phyloP scores from a whole-genome alignment of 805 yeast genomes.

The Kluyveromyces wickerhamii region DNA sequence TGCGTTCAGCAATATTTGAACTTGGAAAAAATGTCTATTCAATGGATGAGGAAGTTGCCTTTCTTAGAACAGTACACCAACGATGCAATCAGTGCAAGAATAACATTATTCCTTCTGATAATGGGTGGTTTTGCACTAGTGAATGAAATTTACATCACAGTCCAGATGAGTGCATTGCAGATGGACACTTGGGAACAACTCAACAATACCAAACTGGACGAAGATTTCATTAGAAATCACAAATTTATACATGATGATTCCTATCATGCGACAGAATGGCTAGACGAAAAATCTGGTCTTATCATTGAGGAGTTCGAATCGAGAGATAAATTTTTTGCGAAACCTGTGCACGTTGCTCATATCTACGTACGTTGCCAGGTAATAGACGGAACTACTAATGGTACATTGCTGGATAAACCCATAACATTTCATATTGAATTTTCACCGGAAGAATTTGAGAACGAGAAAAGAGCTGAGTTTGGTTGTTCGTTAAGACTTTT shows the following conservation, averaged over 20 bases:
- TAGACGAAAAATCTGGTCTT: conserved; percentile 26
- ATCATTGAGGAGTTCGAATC: conserved; percentile 34
- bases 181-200: conserved; percentile 28
- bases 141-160: conserved; percentile 27
- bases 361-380: conserved; percentile 48
- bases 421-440: conserved; percentile 65
- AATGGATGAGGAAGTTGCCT: conserved; percentile 10
- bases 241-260: conserved; percentile 26
- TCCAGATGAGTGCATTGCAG: conserved; percentile 28
- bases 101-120: conserved; percentile 25
- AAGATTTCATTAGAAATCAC: conserved; percentile 21
- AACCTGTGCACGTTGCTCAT: conserved; percentile 76
- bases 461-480: conserved; percentile 49
- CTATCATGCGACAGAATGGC: conserved; percentile 26
- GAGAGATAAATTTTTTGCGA: conserved; percentile 57
- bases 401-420: conserved; percentile 27
- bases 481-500: conserved; percentile 65
- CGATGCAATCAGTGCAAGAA: conserved; percentile 27
- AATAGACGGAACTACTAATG: conserved; percentile 11
- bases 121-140: conserved; percentile 28
- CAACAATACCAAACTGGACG: conserved; percentile 25
- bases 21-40: conserved; percentile 16
- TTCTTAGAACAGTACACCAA: conserved; percentile 15
- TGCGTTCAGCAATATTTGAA: conserved; percentile 10
- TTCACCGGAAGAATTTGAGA: conserved; percentile 70